Evolutionary conservation across 768 basidiomycete species (phyloP), one percentile per base, ranked within the genome.

Genomic region (Amanita subjunquillea): DNA sequence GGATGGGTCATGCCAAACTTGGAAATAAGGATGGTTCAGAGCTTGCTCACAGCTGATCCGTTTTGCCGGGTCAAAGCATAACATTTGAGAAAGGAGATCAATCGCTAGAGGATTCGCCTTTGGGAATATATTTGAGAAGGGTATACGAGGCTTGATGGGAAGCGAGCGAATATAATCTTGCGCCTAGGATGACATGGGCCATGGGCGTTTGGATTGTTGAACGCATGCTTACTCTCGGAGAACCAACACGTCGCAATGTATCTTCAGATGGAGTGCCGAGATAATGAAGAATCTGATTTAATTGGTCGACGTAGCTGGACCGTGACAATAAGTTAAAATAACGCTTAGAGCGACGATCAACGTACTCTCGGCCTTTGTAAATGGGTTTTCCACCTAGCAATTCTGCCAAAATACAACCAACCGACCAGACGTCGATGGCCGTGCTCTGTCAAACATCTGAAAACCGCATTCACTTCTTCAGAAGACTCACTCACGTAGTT

Each of bases 81-180:
- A 76, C 76, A 98, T 82, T 65, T 90, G 85, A 37, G 84, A 80
- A 46, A 99, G 79, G 20, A 99, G 78, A 65, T 98, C 96, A 59
- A 97, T 87, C 1, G 95, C 93, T 25, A 88, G 77, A 1, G 94
- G 91, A 65, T 96, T 96, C 10, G 94, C 96, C 46, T 85, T 80
- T 1, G 96, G 96, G 76, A 91, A 98, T 25, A 98, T 76, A 29
- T 87, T 87, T 25, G 85, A 78, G 71, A 97, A 97, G 0, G 89
- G 85, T 22, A 98, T 89, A 25, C 91, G 82, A 25, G 95, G 92
- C 69, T 93, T 93, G 75, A 95, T 98, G 22, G 96, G 96, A 27
- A 99, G 77, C 23, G 93, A 96, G 48, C 96, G 88, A 61, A 99
- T 99, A 65, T 99, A 99, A 62, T 96, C 92, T 73, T 95, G 93